phyloP scores from a whole-genome alignment of 2,329 filamentous ascomycete genomes.

The Periconia digitata region DNA sequence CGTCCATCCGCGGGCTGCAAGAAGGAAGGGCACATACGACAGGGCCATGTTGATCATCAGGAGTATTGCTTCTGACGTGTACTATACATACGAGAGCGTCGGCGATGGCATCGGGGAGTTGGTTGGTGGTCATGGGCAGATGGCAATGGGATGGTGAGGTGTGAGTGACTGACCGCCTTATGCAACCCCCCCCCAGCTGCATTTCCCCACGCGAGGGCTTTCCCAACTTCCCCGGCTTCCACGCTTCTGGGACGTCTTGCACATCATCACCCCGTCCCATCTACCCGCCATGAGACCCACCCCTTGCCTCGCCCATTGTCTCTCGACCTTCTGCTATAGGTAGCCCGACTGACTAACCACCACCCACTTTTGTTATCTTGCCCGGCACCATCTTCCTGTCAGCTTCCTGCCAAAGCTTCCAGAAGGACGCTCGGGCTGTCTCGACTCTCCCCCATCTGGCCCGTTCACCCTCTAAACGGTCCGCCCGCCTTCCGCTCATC shows the following conservation, averaged over 20 bases:
- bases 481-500: slow-evolving; percentile 16
- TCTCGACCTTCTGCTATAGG: neutral
- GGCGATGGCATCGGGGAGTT: neutral
- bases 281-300: neutral
- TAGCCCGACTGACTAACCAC: too few species aligned
- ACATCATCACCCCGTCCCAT: slow-evolving; percentile 5
- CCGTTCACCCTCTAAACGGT: slow-evolving; percentile 10
- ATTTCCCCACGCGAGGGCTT: slow-evolving; percentile 21
- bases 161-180: slow-evolving; percentile 19
- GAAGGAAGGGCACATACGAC: neutral
- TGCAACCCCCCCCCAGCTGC: slow-evolving; percentile 18
- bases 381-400: neutral
- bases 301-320: slow-evolving; percentile 4
- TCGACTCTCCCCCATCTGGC: slow-evolving; percentile 14
- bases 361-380: too few species aligned
- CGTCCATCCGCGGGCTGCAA: neutral
- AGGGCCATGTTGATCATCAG: too few species aligned
- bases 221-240: slow-evolving; percentile 2
- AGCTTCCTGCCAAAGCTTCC: slow-evolving; percentile 25
- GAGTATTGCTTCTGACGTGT: slow-evolving; percentile 1
- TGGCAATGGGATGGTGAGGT: neutral
- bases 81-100: neutral
- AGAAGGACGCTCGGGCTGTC: slow-evolving; percentile 34
- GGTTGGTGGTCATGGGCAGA: neutral
- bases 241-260: slow-evolving; percentile 2